Conservation (phyloP, 2,329 filamentous ascomycete genomes). For the Hymenoscyphus albidus region DNA sequence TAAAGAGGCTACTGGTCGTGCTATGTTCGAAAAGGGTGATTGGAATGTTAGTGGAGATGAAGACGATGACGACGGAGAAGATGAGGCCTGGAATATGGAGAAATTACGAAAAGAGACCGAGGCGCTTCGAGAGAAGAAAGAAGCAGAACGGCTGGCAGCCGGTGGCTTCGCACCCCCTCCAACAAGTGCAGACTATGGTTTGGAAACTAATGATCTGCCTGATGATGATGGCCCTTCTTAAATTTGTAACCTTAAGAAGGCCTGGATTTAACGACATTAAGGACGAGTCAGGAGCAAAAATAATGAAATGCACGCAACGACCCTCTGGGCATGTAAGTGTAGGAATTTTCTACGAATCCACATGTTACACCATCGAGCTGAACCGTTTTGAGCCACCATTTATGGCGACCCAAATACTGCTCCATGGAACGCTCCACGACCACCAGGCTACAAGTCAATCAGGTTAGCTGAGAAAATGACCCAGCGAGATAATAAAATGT, state of each 20-base stretch:
- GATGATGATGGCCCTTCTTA: slow-evolving; percentile 25
- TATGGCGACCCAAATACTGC: background rate
- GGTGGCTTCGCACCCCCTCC: slow-evolving; percentile 16
- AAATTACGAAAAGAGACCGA: slow-evolving; percentile 84
- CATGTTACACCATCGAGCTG: background rate
- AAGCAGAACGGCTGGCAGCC: slow-evolving; percentile 61
- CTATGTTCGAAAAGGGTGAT: slow-evolving; percentile 93
- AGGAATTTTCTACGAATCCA: background rate
- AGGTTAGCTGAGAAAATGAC: background rate
- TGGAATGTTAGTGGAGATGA: slow-evolving; percentile 68
- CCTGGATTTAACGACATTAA: slow-evolving; percentile 29
- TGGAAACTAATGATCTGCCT: slow-evolving; percentile 17
- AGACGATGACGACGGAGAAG: slow-evolving; percentile 45
- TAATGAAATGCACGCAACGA: background rate
- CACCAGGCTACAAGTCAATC: background rate
- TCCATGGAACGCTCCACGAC: background rate
- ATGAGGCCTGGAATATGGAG: slow-evolving; percentile 70
- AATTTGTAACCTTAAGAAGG: slow-evolving; percentile 8
- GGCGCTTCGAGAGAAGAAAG: slow-evolving; percentile 65
- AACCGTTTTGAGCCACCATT: background rate
- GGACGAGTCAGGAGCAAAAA: slow-evolving; percentile 8
- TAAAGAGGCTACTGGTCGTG: slow-evolving; percentile 93
- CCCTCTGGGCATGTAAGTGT: slow-evolving; percentile 1
- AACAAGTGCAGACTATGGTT: slow-evolving; percentile 22
- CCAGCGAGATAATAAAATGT: too few species aligned